A percentile compares a stretch with the other conserved stretches of the same genome.
Evolutionary conservation across 441 rosid species (phyloP).

Genomic region (Hypseocharis bilobata): DNA sequence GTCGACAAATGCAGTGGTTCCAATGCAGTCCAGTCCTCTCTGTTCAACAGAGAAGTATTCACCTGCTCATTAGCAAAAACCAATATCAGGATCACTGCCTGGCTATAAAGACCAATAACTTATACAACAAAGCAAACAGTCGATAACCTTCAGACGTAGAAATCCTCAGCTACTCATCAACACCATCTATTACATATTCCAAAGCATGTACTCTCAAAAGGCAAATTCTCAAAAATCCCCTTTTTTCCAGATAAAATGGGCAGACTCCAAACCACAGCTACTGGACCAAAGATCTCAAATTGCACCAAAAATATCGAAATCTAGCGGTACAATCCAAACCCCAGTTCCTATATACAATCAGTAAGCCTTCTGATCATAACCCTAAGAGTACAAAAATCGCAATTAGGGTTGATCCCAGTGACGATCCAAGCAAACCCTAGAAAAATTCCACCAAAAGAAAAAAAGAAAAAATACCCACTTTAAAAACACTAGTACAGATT

Average conservation of each 20-base stretch:
- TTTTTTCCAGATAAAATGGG: constrained; percentile 18
- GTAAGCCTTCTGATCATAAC: constrained; percentile 27
- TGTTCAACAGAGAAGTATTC: constrained; percentile 16
- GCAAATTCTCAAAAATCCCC: not conserved
- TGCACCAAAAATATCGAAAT: constrained; percentile 3
- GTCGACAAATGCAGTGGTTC: constrained; percentile 13
- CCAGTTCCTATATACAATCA: constrained; percentile 22
- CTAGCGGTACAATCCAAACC: constrained; percentile 23
- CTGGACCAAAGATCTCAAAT: constrained; percentile 26
- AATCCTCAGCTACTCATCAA: constrained; percentile 15
- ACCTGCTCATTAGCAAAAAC: constrained; percentile 43
- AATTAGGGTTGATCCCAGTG: constrained; percentile 40
- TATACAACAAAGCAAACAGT: constrained; percentile 22
- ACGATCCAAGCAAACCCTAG: constrained; percentile 53
- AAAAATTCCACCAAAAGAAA: constrained; percentile 17
- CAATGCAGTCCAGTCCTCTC: constrained; percentile 11
- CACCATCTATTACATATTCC: constrained; percentile 17
- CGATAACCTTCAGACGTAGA: constrained; percentile 15
- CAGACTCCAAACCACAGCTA: constrained; percentile 17
- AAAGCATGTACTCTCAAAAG: constrained; percentile 14
- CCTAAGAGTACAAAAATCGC: constrained; percentile 35
- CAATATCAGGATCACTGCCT: constrained; percentile 26
- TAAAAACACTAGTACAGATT: not conserved
- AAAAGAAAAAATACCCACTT: constrained; percentile 23
- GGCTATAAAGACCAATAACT: constrained; percentile 23